Base-by-base conservation (phyloP, 768 basidiomycete genomes). In the Leccinum uliginosum region DNA sequence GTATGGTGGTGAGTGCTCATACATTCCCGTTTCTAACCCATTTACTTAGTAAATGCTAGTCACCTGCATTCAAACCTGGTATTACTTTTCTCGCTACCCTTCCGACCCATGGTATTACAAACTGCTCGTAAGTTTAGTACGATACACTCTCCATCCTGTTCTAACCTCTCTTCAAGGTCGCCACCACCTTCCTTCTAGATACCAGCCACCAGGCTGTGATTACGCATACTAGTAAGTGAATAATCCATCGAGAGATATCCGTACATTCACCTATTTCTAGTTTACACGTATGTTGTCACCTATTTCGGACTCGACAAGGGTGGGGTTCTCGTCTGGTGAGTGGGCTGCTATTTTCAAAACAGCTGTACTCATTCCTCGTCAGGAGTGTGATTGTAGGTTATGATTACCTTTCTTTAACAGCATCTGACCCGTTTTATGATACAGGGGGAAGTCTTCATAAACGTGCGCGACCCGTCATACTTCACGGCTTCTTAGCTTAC, bases 201-300 rank as follows among this genome's bases (percentile, higher is more conserved):
- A 80, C 79, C 0, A 58, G 76, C 1, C 82, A 84, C 59, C 83
- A 85, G 62, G 72, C 67, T 2, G 63, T 84, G 27, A 81, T 85
- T 58, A 75, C 79, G 0, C 82, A 85, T 56, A 74, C 77, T 3
- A 67, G 83, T 78, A 63, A 51, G 72, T 62, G 12, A 50, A 32
- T 10, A 6, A 21, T 38, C 3, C n/a, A 9, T 9, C 1, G 3
- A 3, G 26, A 4, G 29, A 24, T 52, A 40, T 19, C 7, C 2
- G 38, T 29, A 15, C 35, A 51, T 30, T 62, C 29, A 59, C 53
- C 14, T 19, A 6, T 30, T 45, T 21, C 19, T 38, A 83, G 82
- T 77, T 17, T 83, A 82, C 55, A 72, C 70, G 5, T 83, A 83
- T 60, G 60, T 76, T 3, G 61, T 83, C 45, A 75, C 73, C 21